These are phyloP conservation scores for Teratosphaeria nubilosa DNA, from an alignment of 2,329 filamentous ascomycete genomes.

Conservation along the genomic window DNA sequence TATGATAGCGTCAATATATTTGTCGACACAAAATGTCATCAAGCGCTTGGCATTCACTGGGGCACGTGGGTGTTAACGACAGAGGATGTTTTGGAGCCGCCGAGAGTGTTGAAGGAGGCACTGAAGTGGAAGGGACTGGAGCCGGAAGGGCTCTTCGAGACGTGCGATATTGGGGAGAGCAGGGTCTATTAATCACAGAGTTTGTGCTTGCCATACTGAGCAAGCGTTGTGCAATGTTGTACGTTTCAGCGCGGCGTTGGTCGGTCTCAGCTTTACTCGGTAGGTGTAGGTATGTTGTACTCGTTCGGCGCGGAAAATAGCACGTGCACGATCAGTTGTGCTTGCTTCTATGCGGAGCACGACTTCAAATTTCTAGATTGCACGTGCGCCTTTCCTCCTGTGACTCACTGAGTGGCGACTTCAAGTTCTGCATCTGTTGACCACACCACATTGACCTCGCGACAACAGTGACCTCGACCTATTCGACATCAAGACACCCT, in stretches of 20 bases:
- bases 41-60: conserved; percentile 85
- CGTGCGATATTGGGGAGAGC: conserved; percentile 76
- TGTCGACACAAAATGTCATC: conserved; percentile 64
- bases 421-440: background rate
- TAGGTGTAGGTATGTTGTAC: too few species aligned
- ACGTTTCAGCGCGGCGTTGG: conserved; percentile 1
- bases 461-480: background rate
- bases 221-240: background rate
- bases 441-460: background rate
- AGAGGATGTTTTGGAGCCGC: conserved; percentile 80
- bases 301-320: background rate
- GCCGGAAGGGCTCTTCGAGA: conserved; percentile 67
- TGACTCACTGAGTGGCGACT: background rate
- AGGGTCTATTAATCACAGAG: conserved; percentile 30
- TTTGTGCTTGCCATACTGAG: background rate
- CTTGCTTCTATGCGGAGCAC: background rate
- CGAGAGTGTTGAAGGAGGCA: conserved; percentile 60
- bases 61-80: conserved; percentile 74
- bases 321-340: background rate
- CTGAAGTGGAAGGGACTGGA: conserved; percentile 55
- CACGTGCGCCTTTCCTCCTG: background rate
- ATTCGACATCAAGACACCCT: background rate
- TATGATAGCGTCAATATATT: conserved; percentile 87
- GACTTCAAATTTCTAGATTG: background rate
- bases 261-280: conserved; percentile 2